A percentile compares a stretch with the other conserved stretches of the same genome.
Evolutionary conservation across 176 grass and related monocot genomes (phyloP).

Genomic region (Oryza coarctata): DNA sequence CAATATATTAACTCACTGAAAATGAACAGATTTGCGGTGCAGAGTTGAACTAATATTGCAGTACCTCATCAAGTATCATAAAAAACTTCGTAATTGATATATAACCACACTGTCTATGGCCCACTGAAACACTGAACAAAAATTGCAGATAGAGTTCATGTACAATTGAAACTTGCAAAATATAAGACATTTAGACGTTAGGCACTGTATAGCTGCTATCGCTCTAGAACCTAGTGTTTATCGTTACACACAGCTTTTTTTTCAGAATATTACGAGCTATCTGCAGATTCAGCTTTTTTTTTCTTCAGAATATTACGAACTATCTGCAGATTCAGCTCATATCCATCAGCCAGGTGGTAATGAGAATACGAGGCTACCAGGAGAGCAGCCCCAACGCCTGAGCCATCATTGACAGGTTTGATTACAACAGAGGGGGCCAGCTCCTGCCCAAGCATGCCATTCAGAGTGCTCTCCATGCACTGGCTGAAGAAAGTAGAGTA

Average conservation of each 20-base stretch:
- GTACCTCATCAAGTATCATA: not conserved
- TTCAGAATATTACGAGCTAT: no score
- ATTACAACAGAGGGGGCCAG: conserved; percentile 39
- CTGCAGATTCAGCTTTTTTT: no score
- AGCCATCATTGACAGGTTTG: conserved; percentile 41
- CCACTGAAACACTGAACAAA: not conserved
- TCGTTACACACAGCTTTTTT: not conserved
- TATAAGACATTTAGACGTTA: not conserved
- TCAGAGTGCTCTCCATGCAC: conserved; percentile 53
- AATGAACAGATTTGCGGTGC: not conserved
- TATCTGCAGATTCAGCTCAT: not conserved
- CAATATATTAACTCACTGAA: not conserved
- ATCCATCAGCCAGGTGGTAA: not conserved
- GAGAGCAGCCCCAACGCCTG: conserved; percentile 52
- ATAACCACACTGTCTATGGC: no score
- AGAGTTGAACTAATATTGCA: not conserved
- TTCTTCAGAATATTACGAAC: no score
- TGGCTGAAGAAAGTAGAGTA: conserved; percentile 44
- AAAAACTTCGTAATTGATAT: not conserved
- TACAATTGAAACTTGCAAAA: not conserved
- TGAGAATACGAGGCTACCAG: conserved; percentile 53
- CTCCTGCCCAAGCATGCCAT: conserved; percentile 46
- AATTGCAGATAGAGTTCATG: not conserved
- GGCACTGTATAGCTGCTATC: no score
- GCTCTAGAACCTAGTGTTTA: no score